A percentile compares a stretch with the other conserved stretches of the same genome.
phyloP scores from a whole-genome alignment of 371 early-diverging fungal species.

The Synchytrium microbalum region DNA sequence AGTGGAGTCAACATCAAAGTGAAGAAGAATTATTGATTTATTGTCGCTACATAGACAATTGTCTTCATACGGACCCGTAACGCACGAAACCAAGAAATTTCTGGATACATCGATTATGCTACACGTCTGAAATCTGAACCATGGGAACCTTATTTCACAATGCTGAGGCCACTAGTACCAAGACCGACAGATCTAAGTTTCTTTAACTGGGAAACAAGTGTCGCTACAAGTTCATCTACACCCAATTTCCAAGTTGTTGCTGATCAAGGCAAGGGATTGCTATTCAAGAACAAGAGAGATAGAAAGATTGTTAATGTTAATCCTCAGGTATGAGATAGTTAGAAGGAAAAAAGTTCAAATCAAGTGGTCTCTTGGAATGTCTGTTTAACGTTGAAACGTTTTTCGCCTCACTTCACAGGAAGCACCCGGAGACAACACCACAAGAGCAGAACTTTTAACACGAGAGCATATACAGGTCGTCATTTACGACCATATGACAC shows the following conservation, averaged over 20 bases:
- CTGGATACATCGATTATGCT: conserved; percentile 50
- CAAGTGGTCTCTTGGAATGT: background rate
- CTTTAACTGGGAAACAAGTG: conserved; percentile 53
- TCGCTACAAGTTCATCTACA: conserved; percentile 42
- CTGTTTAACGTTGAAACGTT: background rate
- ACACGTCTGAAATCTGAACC: conserved; percentile 45
- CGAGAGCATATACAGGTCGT: conserved; percentile 48
- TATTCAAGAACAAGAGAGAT: conserved; percentile 51
- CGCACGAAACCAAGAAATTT: conserved; percentile 39
- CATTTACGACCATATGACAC: conserved; percentile 47
- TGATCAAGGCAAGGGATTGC: conserved; percentile 44
- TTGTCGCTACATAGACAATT: conserved; percentile 40
- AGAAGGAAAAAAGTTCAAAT: background rate
- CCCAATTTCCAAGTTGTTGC: conserved; percentile 53
- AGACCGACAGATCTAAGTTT: conserved; percentile 43
- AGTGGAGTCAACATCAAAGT: no score
- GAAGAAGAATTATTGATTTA: no score
- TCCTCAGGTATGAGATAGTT: conserved; percentile 27
- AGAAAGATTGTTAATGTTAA: conserved; percentile 52
- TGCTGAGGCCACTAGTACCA: conserved; percentile 28
- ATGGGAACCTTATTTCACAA: conserved; percentile 44
- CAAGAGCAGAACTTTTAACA: conserved; percentile 32
- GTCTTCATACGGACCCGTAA: conserved; percentile 45
- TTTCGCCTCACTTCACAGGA: conserved; percentile 20
- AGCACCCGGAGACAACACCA: conserved; percentile 46